These are phyloP conservation scores for Vitis hybrid DNA, from an alignment of 177 flowering plant species.

Conservation along the genomic window DNA sequence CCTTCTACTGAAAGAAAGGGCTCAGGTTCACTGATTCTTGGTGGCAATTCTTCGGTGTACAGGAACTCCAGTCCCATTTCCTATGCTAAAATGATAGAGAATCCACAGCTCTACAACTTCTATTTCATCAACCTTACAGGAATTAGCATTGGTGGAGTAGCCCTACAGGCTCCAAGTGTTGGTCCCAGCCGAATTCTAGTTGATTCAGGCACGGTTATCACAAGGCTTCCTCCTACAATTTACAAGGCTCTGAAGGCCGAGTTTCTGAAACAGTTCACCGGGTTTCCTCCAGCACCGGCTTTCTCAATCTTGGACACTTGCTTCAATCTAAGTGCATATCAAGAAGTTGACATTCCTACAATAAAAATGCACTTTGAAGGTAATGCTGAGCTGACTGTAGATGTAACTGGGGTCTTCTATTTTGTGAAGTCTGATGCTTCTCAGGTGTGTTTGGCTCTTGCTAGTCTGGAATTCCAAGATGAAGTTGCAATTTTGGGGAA, in stretches of 20 bases:
- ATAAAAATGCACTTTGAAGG: slow-evolving; percentile 60
- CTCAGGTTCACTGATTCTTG: slow-evolving; percentile 76
- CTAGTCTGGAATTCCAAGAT: slow-evolving; percentile 69
- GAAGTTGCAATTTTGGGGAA: slow-evolving; percentile 76
- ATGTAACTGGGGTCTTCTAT: slow-evolving; percentile 70
- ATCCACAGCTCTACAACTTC: slow-evolving; percentile 54
- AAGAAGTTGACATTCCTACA: slow-evolving; percentile 66
- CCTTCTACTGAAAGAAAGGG: slow-evolving; percentile 46
- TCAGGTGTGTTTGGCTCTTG: slow-evolving; percentile 83
- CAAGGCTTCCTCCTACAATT: slow-evolving; percentile 68
- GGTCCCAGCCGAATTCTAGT: slow-evolving; percentile 44
- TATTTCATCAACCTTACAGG: slow-evolving; percentile 75
- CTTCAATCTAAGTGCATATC: slow-evolving; percentile 62
- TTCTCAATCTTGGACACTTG: slow-evolving; percentile 85
- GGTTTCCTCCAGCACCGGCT: slow-evolving; percentile 62
- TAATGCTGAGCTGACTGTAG: slow-evolving; percentile 52
- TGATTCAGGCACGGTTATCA: slow-evolving; percentile 85
- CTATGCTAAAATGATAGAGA: slow-evolving; percentile 57
- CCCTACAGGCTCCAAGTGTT: slow-evolving; percentile 38
- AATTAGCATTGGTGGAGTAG: slow-evolving; percentile 62
- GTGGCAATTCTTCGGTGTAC: slow-evolving; percentile 46
- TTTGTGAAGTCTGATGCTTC: slow-evolving; percentile 72
- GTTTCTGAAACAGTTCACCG: slow-evolving; percentile 71
- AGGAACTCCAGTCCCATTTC: slow-evolving; percentile 61
- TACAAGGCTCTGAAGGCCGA: slow-evolving; percentile 56